phyloP scores from a whole-genome alignment of 495 filamentous ascomycete species.

The Aspergillus carlsbadensis region DNA sequence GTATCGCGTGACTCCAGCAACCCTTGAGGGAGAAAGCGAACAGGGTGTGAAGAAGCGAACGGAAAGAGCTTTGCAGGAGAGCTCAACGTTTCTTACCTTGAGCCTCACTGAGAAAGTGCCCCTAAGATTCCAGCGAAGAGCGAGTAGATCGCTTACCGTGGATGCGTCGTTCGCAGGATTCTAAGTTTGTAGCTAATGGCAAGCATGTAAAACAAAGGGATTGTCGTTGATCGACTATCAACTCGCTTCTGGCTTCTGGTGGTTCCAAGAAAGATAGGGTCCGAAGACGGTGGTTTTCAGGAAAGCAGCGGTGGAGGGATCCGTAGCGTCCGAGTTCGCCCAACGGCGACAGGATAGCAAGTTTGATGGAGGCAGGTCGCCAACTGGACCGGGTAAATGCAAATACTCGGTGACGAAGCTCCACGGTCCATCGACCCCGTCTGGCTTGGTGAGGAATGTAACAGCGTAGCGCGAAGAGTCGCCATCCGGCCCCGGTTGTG shows the following conservation, averaged over 20 bases:
- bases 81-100: neutral
- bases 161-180: too few relatives aligned
- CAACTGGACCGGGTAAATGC: neutral
- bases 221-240: too few relatives aligned
- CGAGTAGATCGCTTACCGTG: too few relatives aligned
- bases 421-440: neutral
- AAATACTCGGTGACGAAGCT: neutral
- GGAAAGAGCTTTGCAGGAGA: neutral
- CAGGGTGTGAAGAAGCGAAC: neutral
- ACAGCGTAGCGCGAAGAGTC: neutral
- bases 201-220: too few relatives aligned
- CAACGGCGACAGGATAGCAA: neutral
- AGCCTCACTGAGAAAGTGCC: neutral
- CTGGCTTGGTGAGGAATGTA: neutral
- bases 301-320: neutral
- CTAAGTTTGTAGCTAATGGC: too few relatives aligned
- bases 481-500: neutral
- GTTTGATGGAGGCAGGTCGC: neutral
- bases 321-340: neutral
- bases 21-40: neutral
- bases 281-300: neutral
- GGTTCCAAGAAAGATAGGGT: too few relatives aligned
- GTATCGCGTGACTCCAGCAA: constrained; percentile 46
- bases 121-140: too few relatives aligned
- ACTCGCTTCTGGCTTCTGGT: too few relatives aligned